Evolutionary conservation across 306 rosid species (phyloP).

Genomic region (Fagus sylvatica): DNA sequence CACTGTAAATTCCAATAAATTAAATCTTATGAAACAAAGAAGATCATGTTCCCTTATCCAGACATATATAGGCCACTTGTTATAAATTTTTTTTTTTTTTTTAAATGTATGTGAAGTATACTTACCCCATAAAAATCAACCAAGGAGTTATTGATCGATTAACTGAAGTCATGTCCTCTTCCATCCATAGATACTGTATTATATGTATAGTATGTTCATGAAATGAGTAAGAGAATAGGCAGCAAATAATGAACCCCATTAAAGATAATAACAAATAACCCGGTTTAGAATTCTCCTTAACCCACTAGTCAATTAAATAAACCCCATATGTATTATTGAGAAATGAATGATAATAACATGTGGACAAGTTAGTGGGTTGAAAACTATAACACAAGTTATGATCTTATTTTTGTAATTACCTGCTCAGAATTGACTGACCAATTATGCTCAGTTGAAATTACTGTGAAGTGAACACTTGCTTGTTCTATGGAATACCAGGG

Average conservation of each 20-base stretch:
- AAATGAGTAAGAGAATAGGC: not conserved
- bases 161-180: conserved; percentile 74
- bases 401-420: conserved; percentile 38
- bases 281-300: no score
- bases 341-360: not conserved
- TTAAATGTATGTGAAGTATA: not conserved
- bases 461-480: conserved; percentile 71
- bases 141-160: conserved; percentile 79
- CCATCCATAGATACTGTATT: conserved; percentile 77
- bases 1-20: no score
- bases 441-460: conserved; percentile 86
- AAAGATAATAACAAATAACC: no score
- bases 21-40: no score
- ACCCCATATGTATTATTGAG: no score
- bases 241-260: no score
- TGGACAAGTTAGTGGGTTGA: no score
- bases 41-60: no score
- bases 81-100: no score
- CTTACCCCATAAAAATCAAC: conserved; percentile 81
- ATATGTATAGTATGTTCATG: not conserved
- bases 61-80: no score
- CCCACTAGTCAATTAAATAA: no score
- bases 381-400: not conserved
- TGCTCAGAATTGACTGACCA: conserved; percentile 65
- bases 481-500: conserved; percentile 97